A percentile compares a stretch with the other conserved stretches of the same genome.
Evolutionary conservation across 805 yeast species (phyloP).

Genomic region (Wickerhamomyces subpelliculosus): DNA sequence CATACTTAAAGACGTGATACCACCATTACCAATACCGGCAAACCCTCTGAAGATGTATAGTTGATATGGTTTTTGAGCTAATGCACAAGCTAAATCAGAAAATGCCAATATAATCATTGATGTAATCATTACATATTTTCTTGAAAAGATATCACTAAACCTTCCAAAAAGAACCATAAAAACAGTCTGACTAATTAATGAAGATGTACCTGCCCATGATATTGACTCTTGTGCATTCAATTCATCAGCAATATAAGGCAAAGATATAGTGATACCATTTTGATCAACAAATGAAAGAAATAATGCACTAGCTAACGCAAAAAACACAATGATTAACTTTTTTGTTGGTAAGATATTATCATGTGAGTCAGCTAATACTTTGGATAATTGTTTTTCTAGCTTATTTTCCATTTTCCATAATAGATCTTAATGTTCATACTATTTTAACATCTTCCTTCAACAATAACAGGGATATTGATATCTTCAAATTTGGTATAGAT

Average conservation of each 20-base stretch:
- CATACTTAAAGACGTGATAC: constrained; percentile 43
- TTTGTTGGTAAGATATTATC: constrained; percentile 6
- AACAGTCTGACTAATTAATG: constrained; percentile 42
- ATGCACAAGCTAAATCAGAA: constrained; percentile 44
- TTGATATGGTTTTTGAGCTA: constrained; percentile 41
- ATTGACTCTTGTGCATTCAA: constrained; percentile 40
- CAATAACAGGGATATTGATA: too few relatives aligned
- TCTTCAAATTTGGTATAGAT: too few relatives aligned
- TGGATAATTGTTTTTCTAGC: not conserved
- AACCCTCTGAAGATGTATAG: constrained; percentile 46
- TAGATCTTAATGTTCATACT: too few relatives aligned
- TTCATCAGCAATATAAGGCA: constrained; percentile 39
- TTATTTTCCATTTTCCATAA: too few relatives aligned
- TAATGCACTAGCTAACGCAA: constrained; percentile 3
- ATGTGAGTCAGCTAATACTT: constrained; percentile 1
- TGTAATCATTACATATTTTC: constrained; percentile 37
- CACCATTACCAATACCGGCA: constrained; percentile 53
- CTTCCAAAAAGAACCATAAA: constrained; percentile 49
- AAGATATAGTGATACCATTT: constrained; percentile 5
- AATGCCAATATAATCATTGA: constrained; percentile 33
- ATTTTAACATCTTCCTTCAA: too few relatives aligned
- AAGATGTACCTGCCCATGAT: constrained; percentile 55
- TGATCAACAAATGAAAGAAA: constrained; percentile 7
- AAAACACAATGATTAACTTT: constrained; percentile 3
- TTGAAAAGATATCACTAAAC: constrained; percentile 47